These are phyloP conservation scores for Bathelium albidoporum DNA, from an alignment of 495 filamentous ascomycete species.

Conservation along the genomic window DNA sequence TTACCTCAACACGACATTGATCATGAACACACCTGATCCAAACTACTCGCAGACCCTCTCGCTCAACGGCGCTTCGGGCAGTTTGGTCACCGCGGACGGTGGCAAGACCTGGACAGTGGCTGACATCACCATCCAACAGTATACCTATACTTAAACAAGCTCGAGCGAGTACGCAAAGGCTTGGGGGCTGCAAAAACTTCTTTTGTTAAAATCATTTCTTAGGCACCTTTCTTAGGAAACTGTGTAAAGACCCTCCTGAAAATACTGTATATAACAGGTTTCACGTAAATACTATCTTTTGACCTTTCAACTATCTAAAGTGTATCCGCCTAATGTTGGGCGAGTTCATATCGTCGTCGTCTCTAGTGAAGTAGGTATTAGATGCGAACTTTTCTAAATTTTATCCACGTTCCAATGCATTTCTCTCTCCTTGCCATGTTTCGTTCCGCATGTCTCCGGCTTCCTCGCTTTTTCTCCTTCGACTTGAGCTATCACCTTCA, in stretches of 20 bases:
- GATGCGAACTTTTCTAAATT: conserved; percentile 1
- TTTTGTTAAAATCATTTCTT: background rate
- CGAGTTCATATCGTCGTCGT: background rate
- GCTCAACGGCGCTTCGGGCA: conserved; percentile 28
- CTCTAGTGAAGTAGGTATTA: background rate
- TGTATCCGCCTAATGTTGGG: background rate
- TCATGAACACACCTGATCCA: conserved; percentile 31
- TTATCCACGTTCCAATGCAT: background rate
- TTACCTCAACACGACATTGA: conserved; percentile 34
- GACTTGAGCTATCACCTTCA: background rate
- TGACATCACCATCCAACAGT: conserved; percentile 17
- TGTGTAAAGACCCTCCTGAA: background rate
- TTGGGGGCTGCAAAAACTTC: background rate
- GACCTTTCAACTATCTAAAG: background rate
- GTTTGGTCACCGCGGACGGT: conserved; percentile 31
- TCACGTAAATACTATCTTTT: conserved; percentile 4
- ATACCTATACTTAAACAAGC: conserved; percentile 3
- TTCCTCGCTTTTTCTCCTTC: background rate
- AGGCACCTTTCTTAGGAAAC: background rate
- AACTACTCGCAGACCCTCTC: conserved; percentile 32
- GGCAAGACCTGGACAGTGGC: conserved; percentile 36
- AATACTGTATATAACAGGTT: background rate
- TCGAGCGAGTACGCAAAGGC: background rate
- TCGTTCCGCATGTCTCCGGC: background rate
- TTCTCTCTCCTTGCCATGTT: background rate